Conservation (phyloP, 176 grass and related monocot species). For the Calamus simplicifolius region DNA sequence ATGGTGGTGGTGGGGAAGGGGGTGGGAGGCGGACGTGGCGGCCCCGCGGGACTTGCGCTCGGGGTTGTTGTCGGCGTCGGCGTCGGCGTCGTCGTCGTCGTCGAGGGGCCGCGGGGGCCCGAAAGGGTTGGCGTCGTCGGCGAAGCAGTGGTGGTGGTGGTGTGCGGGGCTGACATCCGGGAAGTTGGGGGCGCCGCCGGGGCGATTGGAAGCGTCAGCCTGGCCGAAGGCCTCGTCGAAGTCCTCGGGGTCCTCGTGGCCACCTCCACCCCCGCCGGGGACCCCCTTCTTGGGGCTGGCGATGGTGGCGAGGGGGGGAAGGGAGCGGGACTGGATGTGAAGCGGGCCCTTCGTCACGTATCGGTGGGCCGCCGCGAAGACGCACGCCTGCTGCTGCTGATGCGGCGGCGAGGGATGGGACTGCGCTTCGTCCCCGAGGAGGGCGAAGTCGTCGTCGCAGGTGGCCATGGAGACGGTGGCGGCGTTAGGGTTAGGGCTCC, state of each 20-base stretch:
- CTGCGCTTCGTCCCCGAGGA: constrained; percentile 56
- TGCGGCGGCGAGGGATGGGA: constrained; percentile 15
- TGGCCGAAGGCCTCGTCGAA: constrained; percentile 19
- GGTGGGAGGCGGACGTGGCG: background rate
- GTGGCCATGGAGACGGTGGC: constrained; percentile 52
- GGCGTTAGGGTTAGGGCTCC: constrained; percentile 10
- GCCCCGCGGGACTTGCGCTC: constrained; percentile 14
- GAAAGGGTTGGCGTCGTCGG: constrained; percentile 20
- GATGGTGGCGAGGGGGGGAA: background rate
- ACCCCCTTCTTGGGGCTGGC: constrained; percentile 11
- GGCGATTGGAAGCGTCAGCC: constrained; percentile 15
- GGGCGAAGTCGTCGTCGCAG: constrained; percentile 77
- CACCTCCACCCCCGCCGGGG: background rate
- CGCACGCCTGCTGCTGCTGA: constrained; percentile 11
- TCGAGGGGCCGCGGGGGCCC: constrained; percentile 3
- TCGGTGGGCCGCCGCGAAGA: constrained; percentile 22
- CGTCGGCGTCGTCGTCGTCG: constrained; percentile 37
- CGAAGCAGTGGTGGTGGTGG: constrained; percentile 11
- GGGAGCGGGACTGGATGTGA: background rate
- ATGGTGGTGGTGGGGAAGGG: constrained; percentile 9
- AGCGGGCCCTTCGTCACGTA: constrained; percentile 9
- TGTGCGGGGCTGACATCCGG: background rate
- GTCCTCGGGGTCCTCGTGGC: constrained; percentile 11
- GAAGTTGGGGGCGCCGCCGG: background rate
- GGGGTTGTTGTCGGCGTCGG: constrained; percentile 11